Percentiles rank a stretch among this genome's conserved stretches.
These are phyloP conservation scores for Polygonum aviculare DNA, from an alignment of 148 eudicot species.

Conservation along the genomic window DNA sequence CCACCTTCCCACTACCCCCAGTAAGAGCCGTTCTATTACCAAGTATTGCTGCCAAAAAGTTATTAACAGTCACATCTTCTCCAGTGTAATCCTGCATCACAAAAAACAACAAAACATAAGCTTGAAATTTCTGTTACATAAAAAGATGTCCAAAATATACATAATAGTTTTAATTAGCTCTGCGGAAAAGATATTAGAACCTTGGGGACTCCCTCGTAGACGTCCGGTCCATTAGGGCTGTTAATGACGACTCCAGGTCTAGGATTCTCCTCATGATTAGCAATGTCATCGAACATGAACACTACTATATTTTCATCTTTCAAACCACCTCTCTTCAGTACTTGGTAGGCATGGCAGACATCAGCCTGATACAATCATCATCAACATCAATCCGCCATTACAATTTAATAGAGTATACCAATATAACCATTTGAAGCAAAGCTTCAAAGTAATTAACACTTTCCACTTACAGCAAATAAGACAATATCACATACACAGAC, in stretches of 20 bases:
- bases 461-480: not conserved
- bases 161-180: not conserved
- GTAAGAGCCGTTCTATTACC: slow-evolving; percentile 29
- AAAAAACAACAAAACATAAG: not conserved
- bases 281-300: slow-evolving; percentile 63
- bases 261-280: slow-evolving; percentile 33
- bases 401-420: not conserved
- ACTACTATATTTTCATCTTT: slow-evolving; percentile 55
- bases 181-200: slow-evolving; percentile 12
- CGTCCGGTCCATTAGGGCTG: slow-evolving; percentile 32
- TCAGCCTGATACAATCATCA: slow-evolving; percentile 32
- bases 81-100: slow-evolving; percentile 32
- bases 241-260: slow-evolving; percentile 36
- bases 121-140: not conserved
- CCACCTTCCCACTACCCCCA: slow-evolving; percentile 46
- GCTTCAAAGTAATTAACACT: too few relatives aligned
- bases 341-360: slow-evolving; percentile 58
- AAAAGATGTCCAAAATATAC: not conserved
- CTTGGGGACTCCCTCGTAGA: slow-evolving; percentile 45
- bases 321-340: slow-evolving; percentile 52
- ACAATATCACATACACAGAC: not conserved
- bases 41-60: slow-evolving; percentile 35
- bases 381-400: not conserved
- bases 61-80: slow-evolving; percentile 29
- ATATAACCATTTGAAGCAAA: too few relatives aligned